Evolutionary conservation across 805 yeast species (phyloP), one percentile per base, ranked within the genome.

Genomic region (Starmerella asiatica): DNA sequence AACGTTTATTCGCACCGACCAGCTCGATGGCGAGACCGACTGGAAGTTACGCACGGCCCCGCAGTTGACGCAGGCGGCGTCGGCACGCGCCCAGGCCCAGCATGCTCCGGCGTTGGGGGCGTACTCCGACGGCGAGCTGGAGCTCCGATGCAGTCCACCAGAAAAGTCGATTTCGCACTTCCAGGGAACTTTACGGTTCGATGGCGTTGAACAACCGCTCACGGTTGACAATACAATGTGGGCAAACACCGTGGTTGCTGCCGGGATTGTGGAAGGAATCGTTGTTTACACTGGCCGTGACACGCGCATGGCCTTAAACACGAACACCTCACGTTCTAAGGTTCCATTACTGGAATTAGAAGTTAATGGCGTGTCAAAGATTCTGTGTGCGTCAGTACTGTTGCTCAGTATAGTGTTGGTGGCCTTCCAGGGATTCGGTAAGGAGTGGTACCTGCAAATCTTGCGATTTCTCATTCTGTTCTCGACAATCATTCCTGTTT

Each of bases 11-110:
- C 81, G 93, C 53, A 91, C 99, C 0, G 99, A 91, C 63, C 99
- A 91, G 61, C 66, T 91, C 37, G 99, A 91, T 59, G 99, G 99
- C 56, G 99, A 91, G 59, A 91, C 99, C 5, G 99, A 91, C 62
- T 91, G 99, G 99, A 91, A 91, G 58, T 65, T 91, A 40, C 67
- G 98, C 52, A 62, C 82, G 29, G 91, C 95, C 0, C 70, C 77
- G 35, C 69, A 76, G 11, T 53, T 75, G 21, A 82, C 95, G 1
- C 97, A 88, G 58, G 58, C 27, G 49, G 65, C 36, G 27, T 73
- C 50, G 9, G 42, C 53, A 31, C 27, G 43, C 37, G 5, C 73
- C 26, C 26, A 23, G 26, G 26, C 26, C 26, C n/a, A n/a, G n/a
- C n/a, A n/a, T n/a, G n/a, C n/a, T n/a, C n/a, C n/a, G n/a, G n/a